phyloP scores from a whole-genome alignment of 768 basidiomycete species.

The Lactifluus rugatus region DNA sequence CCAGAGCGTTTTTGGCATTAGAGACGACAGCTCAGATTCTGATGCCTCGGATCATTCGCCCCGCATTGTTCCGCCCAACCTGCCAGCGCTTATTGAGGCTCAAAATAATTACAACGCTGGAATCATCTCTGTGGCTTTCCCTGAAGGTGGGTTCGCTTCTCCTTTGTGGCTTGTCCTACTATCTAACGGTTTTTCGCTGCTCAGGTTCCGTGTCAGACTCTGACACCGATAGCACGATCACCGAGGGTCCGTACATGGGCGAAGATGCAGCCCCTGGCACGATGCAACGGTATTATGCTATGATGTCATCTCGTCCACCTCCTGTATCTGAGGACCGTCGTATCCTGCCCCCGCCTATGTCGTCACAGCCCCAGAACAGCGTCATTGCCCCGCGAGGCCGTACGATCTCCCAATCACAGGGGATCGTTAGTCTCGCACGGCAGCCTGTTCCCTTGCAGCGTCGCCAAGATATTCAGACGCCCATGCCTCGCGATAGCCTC shows the following conservation, averaged over 20 bases:
- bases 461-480: conserved; percentile 9
- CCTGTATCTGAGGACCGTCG: conserved; percentile 16
- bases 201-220: conserved; percentile 19
- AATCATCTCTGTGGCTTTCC: conserved; percentile 14
- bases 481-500: conserved; percentile 17
- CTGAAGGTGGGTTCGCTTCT: conserved; percentile 10
- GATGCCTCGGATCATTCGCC: conserved; percentile 9
- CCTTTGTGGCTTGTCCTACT: not conserved
- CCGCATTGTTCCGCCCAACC: conserved; percentile 14
- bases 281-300: conserved; percentile 9
- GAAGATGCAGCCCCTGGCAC: conserved; percentile 6
- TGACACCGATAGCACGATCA: conserved; percentile 20
- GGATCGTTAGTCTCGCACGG: conserved; percentile 1
- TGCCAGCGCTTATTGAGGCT: conserved; percentile 19
- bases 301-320: conserved; percentile 16
- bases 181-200: not conserved
- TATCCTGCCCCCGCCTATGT: conserved; percentile 7
- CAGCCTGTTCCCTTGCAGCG: conserved; percentile 3
- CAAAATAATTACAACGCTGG: conserved; percentile 14
- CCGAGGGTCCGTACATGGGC: conserved; percentile 16
- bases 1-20: conserved; percentile 4
- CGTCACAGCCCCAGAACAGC: conserved; percentile 9
- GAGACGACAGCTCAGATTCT: not conserved
- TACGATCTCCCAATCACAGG: conserved; percentile 3
- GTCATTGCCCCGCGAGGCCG: conserved; percentile 2